These are phyloP conservation scores for Massospora cicadina DNA, from an alignment of 371 early-diverging fungal species.

Conservation along the genomic window DNA sequence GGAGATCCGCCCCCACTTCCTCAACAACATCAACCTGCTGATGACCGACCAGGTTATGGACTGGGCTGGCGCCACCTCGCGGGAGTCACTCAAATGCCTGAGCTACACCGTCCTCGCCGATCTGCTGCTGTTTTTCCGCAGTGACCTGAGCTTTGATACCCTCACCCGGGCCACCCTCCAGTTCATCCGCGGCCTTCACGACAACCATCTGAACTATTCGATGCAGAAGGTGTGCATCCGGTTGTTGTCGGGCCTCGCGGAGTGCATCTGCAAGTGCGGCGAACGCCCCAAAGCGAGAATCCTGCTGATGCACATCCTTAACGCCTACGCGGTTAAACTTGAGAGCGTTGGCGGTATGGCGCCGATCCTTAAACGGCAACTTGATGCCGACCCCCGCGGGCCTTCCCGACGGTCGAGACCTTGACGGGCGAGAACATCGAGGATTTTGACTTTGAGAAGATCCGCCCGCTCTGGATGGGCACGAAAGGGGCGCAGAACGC, in stretches of 20 bases:
- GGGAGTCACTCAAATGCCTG: conserved; percentile 61
- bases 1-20: conserved; percentile 72
- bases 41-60: conserved; percentile 80
- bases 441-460: conserved; percentile 63
- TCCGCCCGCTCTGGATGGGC: conserved; percentile 56
- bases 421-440: conserved; percentile 20
- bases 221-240: conserved; percentile 95
- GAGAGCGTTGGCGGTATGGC: conserved; percentile 47
- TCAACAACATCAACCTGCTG: conserved; percentile 69
- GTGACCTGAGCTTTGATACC: conserved; percentile 57
- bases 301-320: conserved; percentile 67
- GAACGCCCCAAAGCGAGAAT: conserved; percentile 43
- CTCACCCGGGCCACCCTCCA: conserved; percentile 66
- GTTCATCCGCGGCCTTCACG: conserved; percentile 80
- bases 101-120: conserved; percentile 52
- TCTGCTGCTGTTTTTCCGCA: conserved; percentile 82
- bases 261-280: conserved; percentile 56
- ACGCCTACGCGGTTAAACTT: conserved; percentile 63
- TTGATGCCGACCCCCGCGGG: conserved; percentile 18
- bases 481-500: conserved; percentile 36
- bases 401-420: conserved; percentile 1
- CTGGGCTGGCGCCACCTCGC: conserved; percentile 81
- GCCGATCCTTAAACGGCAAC: conserved; percentile 29
- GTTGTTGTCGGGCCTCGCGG: conserved; percentile 75
- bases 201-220: conserved; percentile 62